Base-by-base conservation (phyloP, 1,284 basidiomycete genomes). In the Bjerkandera adusta region DNA sequence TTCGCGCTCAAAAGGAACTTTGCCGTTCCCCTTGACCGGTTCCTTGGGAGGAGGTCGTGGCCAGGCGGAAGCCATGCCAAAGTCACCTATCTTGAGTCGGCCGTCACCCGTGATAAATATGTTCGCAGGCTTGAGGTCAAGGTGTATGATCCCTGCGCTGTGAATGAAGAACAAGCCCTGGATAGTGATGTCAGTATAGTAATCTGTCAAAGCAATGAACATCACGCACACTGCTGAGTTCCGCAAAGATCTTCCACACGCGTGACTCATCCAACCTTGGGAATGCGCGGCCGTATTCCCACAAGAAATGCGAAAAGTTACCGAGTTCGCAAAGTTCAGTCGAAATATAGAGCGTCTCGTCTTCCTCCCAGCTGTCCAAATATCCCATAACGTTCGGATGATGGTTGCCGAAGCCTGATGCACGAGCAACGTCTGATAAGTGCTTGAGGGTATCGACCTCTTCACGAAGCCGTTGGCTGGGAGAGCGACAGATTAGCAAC, bases 101-200 rank as follows among this genome's bases (percentile, higher is more conserved):
- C 96, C 96, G 49, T 88, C 81, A 20, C 80, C 76, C 3, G 92
- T 94, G 56, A 99, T 80, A 63, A 99, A 93, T 47, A 99, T 86
- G 64, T 99, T 99, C 47, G 92, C 95, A 11, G 97, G 97, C 72
- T 99, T 99, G 57, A 99, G 75, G 69, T 99, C 97, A 47, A 99
- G 81, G 70, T 99, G 97, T 45, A 99, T 89, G 41, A 98, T 85
- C 43, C 88, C 87, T 45, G 83, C 78, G 48, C 81, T 77, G 67
- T 99, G 97, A 52, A 99, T 91, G 69, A 95, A 95, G 50, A 78
- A 75, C 52, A 99, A 75, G 53, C 96, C 92, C 86, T 92, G 65
- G 24, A 12, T 38, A 6, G 21, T 38, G 16, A 22, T 13, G 15
- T 27, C 22, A 43, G 32, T 26, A 51, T 22, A 49, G 36, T 21